Evolutionary conservation across 345 rosid genomes (phyloP), one percentile per base, ranked within the genome.

Genomic region (Iberis pinnata): DNA sequence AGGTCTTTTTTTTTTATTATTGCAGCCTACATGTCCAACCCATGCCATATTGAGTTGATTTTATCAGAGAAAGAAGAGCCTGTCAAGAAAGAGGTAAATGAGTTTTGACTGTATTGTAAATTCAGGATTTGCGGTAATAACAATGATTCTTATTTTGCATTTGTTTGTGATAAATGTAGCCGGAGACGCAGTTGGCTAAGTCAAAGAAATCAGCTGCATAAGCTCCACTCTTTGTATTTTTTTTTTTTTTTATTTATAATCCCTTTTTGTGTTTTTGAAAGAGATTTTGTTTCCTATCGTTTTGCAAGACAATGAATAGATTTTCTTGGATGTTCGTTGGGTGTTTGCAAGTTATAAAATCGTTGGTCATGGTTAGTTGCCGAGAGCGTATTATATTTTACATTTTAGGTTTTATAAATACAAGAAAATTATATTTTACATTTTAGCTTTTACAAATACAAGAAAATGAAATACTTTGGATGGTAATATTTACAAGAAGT

Each of bases 21-120:
- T 62, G 56, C 70, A 92, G 99, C 99, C 47, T 92, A 92, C 60
- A 92, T 92, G 99, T 88, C 97, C 1, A 83, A 88, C 38, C 99
- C 99, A 0, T 92, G 97, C 58, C 99, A 92, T 71, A 88, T 92
- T 25, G 97, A 88, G 80, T 65, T 92, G 76, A 71, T 67, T 33
- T 68, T 88, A 68, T 88, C 97, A 0, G 97, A 92, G 75, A 88
- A 85, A 74, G 99, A 92, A 70, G 99, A 85, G 64, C 62, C 99
- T 2, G 97, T 92, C 27, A 77, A 76, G 78, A 92, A 85, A 67
- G 99, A 88, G 98, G 98, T 92, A 76, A 64, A n/a, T n/a, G n/a
- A n/a, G n/a, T n/a, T n/a, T n/a, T n/a, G n/a, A n/a, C 20, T 2
- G 12, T 0, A 16, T 33, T 20, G 0, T 26, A 13, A 17, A 8